These are phyloP conservation scores for Leccinum truebloodii DNA, from an alignment of 768 basidiomycete species.

Conservation along the genomic window DNA sequence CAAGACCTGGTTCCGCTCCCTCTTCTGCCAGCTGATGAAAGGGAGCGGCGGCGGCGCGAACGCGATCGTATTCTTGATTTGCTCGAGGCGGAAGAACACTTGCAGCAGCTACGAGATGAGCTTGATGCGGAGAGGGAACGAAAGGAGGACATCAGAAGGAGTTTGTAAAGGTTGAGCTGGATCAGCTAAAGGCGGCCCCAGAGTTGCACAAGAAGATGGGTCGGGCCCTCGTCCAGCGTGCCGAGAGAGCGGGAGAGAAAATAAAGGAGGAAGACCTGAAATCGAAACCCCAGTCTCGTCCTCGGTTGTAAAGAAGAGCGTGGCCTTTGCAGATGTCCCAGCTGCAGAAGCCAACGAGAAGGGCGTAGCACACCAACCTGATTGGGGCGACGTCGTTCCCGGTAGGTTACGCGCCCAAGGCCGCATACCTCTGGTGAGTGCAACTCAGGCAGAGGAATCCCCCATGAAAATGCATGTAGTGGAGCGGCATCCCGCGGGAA, in stretches of 20 bases:
- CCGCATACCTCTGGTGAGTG: constrained; percentile 37
- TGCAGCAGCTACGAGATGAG: constrained; percentile 44
- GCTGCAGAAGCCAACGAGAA: constrained; percentile 24
- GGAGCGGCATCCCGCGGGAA: constrained; percentile 53
- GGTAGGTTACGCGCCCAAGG: constrained; percentile 46
- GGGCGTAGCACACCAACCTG: constrained; percentile 18
- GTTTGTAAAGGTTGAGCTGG: constrained; percentile 44
- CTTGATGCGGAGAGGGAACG: constrained; percentile 41
- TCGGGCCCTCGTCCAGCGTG: constrained; percentile 54
- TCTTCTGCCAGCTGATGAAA: constrained; percentile 46
- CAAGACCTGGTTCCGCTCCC: constrained; percentile 48
- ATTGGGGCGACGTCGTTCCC: constrained; percentile 58
- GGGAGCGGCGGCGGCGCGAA: constrained; percentile 53
- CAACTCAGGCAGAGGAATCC: constrained; percentile 33
- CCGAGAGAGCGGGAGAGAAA: constrained; percentile 37
- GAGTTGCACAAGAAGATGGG: constrained; percentile 81
- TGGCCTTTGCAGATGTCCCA: constrained; percentile 58
- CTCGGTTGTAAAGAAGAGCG: constrained; percentile 55
- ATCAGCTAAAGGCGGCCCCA: constrained; percentile 38
- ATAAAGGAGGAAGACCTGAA: constrained; percentile 30
- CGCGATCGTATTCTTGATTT: constrained; percentile 65
- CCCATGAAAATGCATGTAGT: constrained; percentile 73
- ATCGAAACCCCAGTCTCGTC: constrained; percentile 27
- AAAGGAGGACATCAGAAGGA: constrained; percentile 49
- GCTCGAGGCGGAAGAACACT: constrained; percentile 69